A percentile compares a stretch with the other conserved stretches of the same genome.
Conservation (phyloP, 73 alveolate genomes). For the Paramecium pentaurelia region DNA sequence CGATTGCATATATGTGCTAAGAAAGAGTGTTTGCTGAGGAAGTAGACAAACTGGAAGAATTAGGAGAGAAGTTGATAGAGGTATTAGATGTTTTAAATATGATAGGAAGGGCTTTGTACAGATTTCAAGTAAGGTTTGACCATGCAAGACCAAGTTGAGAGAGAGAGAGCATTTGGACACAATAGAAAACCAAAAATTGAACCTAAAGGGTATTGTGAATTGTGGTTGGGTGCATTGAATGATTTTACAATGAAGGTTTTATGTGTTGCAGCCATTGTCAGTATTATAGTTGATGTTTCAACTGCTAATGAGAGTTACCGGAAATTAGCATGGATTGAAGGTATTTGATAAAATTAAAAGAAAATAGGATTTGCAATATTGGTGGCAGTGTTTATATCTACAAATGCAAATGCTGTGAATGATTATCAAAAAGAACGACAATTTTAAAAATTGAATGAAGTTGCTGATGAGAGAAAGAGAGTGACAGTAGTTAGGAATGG, state of each 20-base stretch:
- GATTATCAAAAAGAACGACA: constrained; percentile 41
- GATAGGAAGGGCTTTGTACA: constrained; percentile 32
- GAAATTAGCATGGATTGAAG: constrained; percentile 90
- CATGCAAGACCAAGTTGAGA: constrained; percentile 27
- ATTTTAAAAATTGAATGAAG: constrained; percentile 36
- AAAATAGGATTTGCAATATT: constrained; percentile 53
- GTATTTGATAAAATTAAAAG: constrained; percentile 49
- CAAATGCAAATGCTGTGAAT: constrained; percentile 21
- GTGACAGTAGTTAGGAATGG: constrained; percentile 84
- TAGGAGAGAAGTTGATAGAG: constrained; percentile 53
- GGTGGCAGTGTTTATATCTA: constrained; percentile 27
- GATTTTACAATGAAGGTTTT: constrained; percentile 80
- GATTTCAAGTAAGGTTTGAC: constrained; percentile 49
- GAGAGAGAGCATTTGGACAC: constrained; percentile 69
- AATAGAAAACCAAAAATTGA: constrained; percentile 61
- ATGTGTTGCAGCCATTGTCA: constrained; percentile 73
- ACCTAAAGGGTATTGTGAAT: constrained; percentile 61
- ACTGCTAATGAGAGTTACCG: constrained; percentile 67
- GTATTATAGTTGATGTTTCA: constrained; percentile 70
- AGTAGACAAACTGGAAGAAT: constrained; percentile 51
- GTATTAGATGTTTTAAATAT: background rate
- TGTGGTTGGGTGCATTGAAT: constrained; percentile 72
- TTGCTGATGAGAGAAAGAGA: constrained; percentile 63
- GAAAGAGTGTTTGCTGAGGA: constrained; percentile 69
- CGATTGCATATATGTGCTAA: constrained; percentile 58